Conservation (phyloP, 2,329 filamentous ascomycete species). For the Ceratocystis cacaofunesta region DNA sequence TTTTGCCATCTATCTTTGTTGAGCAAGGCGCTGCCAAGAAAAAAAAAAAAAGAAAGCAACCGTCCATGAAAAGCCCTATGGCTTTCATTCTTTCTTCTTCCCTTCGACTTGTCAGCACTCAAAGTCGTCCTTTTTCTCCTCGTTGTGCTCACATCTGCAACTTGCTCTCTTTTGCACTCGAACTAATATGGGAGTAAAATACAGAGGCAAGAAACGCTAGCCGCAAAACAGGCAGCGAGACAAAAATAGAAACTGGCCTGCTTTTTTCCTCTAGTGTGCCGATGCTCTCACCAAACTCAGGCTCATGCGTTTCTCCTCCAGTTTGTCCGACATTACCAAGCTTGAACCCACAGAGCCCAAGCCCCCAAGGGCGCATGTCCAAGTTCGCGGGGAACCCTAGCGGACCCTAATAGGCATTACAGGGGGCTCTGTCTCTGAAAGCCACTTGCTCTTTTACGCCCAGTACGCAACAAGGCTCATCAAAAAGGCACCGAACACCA, state of each 20-base stretch:
- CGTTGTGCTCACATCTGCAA: too few relatives aligned
- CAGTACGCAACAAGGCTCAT: conserved; percentile 52
- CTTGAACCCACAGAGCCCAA: background rate
- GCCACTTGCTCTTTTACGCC: conserved; percentile 29
- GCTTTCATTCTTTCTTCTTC: background rate
- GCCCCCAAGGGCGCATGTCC: background rate
- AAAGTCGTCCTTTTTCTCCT: background rate
- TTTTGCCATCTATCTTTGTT: background rate
- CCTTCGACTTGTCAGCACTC: background rate
- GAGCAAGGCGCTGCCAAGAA: background rate
- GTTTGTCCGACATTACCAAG: background rate
- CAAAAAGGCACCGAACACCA: conserved; percentile 43
- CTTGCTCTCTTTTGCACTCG: background rate
- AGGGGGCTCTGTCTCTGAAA: background rate
- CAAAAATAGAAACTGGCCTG: background rate
- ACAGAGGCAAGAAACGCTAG: too few relatives aligned
- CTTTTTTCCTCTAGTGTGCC: background rate
- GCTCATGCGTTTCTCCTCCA: background rate
- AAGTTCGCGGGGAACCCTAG: background rate
- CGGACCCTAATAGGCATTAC: background rate
- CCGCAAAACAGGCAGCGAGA: background rate
- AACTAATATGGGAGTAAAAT: too few relatives aligned
- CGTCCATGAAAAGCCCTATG: background rate
- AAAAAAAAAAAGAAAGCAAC: background rate
- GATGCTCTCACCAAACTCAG: background rate